Evolutionary conservation across 2,329 filamentous ascomycete genomes (phyloP).

Genomic region (Pseudocercospora cruenta): DNA sequence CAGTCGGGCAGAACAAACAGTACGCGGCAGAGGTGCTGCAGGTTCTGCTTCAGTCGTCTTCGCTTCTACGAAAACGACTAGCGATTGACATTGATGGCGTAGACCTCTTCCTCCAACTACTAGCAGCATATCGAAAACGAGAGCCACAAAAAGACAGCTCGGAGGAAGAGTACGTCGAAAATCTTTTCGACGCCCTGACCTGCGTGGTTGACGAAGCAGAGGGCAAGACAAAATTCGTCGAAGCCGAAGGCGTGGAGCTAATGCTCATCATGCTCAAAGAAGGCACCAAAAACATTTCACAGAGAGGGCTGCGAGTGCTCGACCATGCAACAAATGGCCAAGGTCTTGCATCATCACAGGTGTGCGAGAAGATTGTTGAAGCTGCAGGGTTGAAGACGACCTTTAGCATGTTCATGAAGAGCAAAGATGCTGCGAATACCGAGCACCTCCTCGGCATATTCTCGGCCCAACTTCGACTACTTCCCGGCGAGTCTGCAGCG

Average conservation of each 20-base stretch:
- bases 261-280: slow-evolving; percentile 90
- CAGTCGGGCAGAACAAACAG: slow-evolving; percentile 87
- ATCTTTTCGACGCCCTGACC: slow-evolving; percentile 84
- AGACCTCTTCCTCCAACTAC: slow-evolving; percentile 78
- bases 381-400: slow-evolving; percentile 81
- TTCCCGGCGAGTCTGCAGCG: slow-evolving; percentile 76
- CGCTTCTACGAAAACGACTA: slow-evolving; percentile 66
- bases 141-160: slow-evolving; percentile 84
- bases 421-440: slow-evolving; percentile 65
- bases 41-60: slow-evolving; percentile 78
- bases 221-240: slow-evolving; percentile 80
- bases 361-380: slow-evolving; percentile 78
- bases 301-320: slow-evolving; percentile 75
- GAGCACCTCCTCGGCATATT: slow-evolving; percentile 88
- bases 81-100: slow-evolving; percentile 64
- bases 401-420: slow-evolving; percentile 89
- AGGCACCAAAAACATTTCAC: slow-evolving; percentile 78
- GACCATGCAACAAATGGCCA: slow-evolving; percentile 75
- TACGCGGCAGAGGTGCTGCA: slow-evolving; percentile 91
- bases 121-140: slow-evolving; percentile 80
- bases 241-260: slow-evolving; percentile 89
- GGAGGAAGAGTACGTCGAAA: slow-evolving; percentile 94
- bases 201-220: slow-evolving; percentile 74
- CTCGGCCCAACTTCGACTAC: slow-evolving; percentile 74
- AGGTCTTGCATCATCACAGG: slow-evolving; percentile 50